Evolutionary conservation across 2,329 filamentous ascomycete species (phyloP).

Genomic region (Xylaria sp.): DNA sequence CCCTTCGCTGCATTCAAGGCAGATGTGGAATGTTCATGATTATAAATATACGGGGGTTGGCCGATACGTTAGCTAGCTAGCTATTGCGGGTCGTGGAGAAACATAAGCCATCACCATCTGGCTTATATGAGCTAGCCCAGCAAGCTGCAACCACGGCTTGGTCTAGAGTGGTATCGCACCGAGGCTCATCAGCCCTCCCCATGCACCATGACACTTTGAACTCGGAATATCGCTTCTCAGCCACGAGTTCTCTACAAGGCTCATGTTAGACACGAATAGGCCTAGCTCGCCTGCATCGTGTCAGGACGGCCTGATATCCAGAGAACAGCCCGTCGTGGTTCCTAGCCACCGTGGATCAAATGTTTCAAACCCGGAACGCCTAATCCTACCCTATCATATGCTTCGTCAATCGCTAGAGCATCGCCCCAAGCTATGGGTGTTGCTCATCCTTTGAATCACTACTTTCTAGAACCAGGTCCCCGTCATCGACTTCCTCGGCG

Average conservation of each 20-base stretch:
- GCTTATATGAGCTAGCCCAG: background rate
- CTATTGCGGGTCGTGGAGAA: background rate
- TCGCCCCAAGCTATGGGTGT: constrained; percentile 19
- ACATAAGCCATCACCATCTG: background rate
- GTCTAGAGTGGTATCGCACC: background rate
- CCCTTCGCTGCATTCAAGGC: background rate
- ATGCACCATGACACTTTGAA: background rate
- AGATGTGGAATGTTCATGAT: background rate
- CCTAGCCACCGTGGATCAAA: constrained; percentile 24
- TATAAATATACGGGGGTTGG: background rate
- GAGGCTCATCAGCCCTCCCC: background rate
- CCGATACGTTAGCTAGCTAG: background rate
- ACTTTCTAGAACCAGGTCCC: constrained; percentile 15
- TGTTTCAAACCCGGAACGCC: constrained; percentile 31
- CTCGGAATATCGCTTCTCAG: background rate
- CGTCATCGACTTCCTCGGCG: constrained; percentile 43
- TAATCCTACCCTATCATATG: constrained; percentile 28
- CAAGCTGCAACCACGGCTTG: background rate
- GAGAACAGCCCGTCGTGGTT: constrained; percentile 28
- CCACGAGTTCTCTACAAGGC: background rate
- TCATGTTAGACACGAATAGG: background rate
- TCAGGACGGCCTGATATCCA: constrained; percentile 25
- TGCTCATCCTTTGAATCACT: constrained; percentile 5
- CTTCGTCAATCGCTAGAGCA: constrained; percentile 26
- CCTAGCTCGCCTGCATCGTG: constrained; percentile 4